Evolutionary conservation across 1,139 yeast species (phyloP).

Genomic region (Saccharomyces uvarum): DNA sequence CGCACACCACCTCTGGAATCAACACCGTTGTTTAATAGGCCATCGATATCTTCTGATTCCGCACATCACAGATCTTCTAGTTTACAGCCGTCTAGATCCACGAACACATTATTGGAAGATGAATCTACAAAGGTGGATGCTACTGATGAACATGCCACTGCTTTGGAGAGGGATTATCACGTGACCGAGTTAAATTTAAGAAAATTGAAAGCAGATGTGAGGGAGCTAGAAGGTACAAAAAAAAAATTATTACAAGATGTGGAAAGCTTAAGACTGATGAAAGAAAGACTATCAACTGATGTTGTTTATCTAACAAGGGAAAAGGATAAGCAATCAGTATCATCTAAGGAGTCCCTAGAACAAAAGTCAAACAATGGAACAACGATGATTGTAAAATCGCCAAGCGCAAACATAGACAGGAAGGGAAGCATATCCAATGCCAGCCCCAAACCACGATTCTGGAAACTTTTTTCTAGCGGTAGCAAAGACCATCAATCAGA

Average conservation of each 20-base stretch:
- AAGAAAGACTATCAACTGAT: slow-evolving; percentile 31
- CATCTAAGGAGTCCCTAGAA: slow-evolving; percentile 5
- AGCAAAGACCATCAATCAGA: neutral
- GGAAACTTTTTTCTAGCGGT: slow-evolving; percentile 26
- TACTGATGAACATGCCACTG: neutral
- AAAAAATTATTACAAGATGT: slow-evolving; percentile 21
- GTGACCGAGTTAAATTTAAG: slow-evolving; percentile 29
- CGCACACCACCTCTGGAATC: neutral
- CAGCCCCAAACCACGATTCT: slow-evolving; percentile 24
- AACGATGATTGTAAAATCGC: neutral
- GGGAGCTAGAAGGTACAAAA: slow-evolving; percentile 28
- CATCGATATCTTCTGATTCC: neutral
- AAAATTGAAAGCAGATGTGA: slow-evolving; percentile 31
- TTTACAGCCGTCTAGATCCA: neutral
- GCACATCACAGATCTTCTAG: neutral
- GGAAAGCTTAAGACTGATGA: slow-evolving; percentile 23
- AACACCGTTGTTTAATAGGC: neutral
- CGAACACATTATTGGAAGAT: neutral
- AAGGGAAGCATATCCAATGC: slow-evolving; percentile 7
- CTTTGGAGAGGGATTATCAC: neutral
- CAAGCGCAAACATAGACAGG: slow-evolving; percentile 7
- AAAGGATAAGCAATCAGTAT: slow-evolving; percentile 12
- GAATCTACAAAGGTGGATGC: neutral
- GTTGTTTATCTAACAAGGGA: slow-evolving; percentile 27
- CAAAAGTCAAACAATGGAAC: neutral